A percentile compares a stretch with the other conserved stretches of the same genome.
Conservation (phyloP, 2,329 filamentous ascomycete species). For the Cladosporium oxysporum region DNA sequence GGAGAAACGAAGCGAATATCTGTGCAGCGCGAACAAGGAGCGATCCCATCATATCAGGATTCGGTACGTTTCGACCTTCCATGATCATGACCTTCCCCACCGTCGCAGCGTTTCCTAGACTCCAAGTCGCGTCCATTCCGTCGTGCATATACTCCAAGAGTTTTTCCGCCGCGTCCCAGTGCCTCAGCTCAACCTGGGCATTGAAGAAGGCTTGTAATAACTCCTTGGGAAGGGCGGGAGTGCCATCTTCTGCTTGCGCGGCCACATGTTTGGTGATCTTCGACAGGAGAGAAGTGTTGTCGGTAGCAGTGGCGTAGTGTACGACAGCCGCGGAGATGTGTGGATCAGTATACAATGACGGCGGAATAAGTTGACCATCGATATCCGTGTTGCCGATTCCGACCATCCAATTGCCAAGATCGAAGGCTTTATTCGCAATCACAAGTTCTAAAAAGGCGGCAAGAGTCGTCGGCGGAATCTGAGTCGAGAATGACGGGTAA, state of each 20-base stretch:
- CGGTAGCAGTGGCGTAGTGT: slow-evolving; percentile 54
- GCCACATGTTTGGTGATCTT: slow-evolving; percentile 26
- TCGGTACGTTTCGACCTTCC: not conserved
- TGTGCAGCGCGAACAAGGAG: not conserved
- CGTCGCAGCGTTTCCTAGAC: slow-evolving; percentile 26
- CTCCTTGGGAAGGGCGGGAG: slow-evolving; percentile 21
- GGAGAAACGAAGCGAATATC: not conserved
- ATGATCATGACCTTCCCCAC: slow-evolving; percentile 1
- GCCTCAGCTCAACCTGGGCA: slow-evolving; percentile 44
- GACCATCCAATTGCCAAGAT: slow-evolving; percentile 57
- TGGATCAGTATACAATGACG: slow-evolving; percentile 47
- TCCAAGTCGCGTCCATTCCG: slow-evolving; percentile 19
- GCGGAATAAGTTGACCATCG: slow-evolving; percentile 56
- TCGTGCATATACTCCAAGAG: slow-evolving; percentile 36
- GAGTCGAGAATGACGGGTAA: slow-evolving; percentile 47
- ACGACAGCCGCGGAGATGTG: slow-evolving; percentile 55
- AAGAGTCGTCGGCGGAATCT: slow-evolving; percentile 51
- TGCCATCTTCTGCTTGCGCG: not conserved
- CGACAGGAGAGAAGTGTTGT: slow-evolving; percentile 42
- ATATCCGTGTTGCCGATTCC: slow-evolving; percentile 54
- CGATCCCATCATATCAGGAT: too few species aligned
- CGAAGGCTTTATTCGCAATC: slow-evolving; percentile 48
- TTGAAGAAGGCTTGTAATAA: slow-evolving; percentile 44
- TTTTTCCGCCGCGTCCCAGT: slow-evolving; percentile 44
- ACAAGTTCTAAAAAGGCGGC: slow-evolving; percentile 45